Evolutionary conservation across 306 rosid genomes (phyloP).

Genomic region (Acacia crassicarpa): DNA sequence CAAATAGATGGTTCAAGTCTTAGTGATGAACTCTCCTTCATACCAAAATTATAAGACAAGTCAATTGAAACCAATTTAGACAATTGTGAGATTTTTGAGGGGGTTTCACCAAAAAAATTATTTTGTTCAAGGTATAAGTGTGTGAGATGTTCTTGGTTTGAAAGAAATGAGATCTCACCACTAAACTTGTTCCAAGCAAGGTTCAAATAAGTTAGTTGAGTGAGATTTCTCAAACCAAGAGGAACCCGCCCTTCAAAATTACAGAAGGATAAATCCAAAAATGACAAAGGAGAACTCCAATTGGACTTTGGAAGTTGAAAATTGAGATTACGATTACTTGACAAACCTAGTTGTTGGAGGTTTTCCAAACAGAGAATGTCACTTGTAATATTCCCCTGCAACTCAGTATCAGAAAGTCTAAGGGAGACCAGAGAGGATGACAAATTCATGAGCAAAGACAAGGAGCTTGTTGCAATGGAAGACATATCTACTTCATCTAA

Average conservation of each 20-base stretch:
- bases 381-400: neutral
- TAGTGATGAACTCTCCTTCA: neutral
- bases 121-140: neutral
- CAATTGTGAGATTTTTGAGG: neutral
- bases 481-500: neutral
- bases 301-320: neutral
- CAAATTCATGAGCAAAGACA: constrained; percentile 6
- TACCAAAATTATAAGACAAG: neutral
- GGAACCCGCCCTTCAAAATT: neutral
- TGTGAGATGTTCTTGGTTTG: neutral
- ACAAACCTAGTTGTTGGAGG: neutral
- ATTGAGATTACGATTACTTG: neutral
- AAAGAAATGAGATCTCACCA: constrained; percentile 17
- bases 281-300: neutral
- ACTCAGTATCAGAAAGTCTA: accelerated
- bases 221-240: neutral
- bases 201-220: neutral
- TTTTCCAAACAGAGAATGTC: neutral
- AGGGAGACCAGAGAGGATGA: constrained; percentile 23
- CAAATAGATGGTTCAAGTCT: neutral
- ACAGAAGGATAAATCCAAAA: no score
- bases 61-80: neutral
- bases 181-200: neutral
- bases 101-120: neutral
- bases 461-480: neutral